Evolutionary conservation across 1,284 basidiomycete species (phyloP).

Genomic region (Cutaneotrichosporon cavernicola): DNA sequence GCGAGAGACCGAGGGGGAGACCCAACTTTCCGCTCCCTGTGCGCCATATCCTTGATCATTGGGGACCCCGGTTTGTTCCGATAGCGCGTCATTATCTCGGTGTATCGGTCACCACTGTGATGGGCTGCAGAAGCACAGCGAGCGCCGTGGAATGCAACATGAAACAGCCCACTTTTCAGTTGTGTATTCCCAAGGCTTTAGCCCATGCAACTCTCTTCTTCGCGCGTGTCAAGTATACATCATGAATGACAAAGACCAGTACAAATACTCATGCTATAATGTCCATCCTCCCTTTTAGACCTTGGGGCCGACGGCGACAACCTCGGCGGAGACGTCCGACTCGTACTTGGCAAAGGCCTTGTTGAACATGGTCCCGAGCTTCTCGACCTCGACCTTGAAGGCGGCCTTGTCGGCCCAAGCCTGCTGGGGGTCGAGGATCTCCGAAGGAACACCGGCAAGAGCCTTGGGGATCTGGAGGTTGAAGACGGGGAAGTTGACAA

Average conservation of each 20-base stretch:
- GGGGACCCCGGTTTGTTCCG: too few species aligned
- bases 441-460: constrained; percentile 79
- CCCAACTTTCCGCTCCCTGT: background rate
- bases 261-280: constrained; percentile 17
- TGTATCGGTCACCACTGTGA: background rate
- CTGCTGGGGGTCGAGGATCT: constrained; percentile 78
- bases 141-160: background rate
- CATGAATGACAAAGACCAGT: constrained; percentile 15
- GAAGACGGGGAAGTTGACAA: constrained; percentile 77
- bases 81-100: constrained; percentile 2
- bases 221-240: constrained; percentile 14
- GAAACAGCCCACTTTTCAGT: too few species aligned
- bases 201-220: background rate
- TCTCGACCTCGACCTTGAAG: constrained; percentile 77
- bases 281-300: constrained; percentile 17
- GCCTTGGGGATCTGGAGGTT: constrained; percentile 75
- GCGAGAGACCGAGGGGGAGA: background rate
- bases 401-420: constrained; percentile 85
- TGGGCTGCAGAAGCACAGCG: too few species aligned
- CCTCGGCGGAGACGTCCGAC: constrained; percentile 72
- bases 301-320: constrained; percentile 72
- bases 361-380: constrained; percentile 86
- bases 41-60: too few species aligned
- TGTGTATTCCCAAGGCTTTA: background rate
- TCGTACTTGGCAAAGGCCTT: constrained; percentile 89